Conservation (phyloP, 129 eudicot species). For the Flaveria sonorensis region DNA sequence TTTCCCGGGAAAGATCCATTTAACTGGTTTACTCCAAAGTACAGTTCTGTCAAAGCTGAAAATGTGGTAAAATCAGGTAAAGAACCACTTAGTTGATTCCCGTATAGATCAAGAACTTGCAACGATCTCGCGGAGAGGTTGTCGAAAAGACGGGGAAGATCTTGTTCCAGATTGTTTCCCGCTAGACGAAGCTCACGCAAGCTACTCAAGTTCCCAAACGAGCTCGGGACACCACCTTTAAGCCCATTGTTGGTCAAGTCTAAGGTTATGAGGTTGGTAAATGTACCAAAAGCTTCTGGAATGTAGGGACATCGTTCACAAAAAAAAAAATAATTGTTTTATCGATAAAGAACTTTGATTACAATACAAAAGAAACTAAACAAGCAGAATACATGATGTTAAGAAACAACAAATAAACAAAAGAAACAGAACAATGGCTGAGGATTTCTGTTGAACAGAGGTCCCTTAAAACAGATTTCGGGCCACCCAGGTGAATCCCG, state of each 20-base stretch:
- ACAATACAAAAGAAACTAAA: too few species aligned
- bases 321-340: too few species aligned
- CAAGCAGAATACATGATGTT: too few species aligned
- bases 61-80: constrained; percentile 39
- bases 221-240: constrained; percentile 27
- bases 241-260: constrained; percentile 29
- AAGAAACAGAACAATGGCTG: too few species aligned
- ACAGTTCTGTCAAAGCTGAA: constrained; percentile 28
- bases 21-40: constrained; percentile 29
- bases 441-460: too few species aligned
- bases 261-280: constrained; percentile 30
- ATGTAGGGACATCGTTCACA: too few species aligned
- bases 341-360: too few species aligned
- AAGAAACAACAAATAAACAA: too few species aligned
- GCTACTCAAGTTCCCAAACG: constrained; percentile 24
- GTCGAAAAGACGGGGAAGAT: constrained; percentile 23
- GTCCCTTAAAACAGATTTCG: too few species aligned
- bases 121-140: constrained; percentile 23
- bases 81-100: constrained; percentile 35
- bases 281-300: constrained; percentile 34
- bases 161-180: constrained; percentile 29
- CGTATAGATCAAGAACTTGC: constrained; percentile 25
- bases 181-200: constrained; percentile 30
- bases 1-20: constrained; percentile 37
- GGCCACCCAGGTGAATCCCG: too few species aligned